Percentiles rank a stretch among this genome's conserved stretches.
These are phyloP conservation scores for Lactifluus piperatus DNA, from an alignment of 768 basidiomycete species.

Conservation along the genomic window DNA sequence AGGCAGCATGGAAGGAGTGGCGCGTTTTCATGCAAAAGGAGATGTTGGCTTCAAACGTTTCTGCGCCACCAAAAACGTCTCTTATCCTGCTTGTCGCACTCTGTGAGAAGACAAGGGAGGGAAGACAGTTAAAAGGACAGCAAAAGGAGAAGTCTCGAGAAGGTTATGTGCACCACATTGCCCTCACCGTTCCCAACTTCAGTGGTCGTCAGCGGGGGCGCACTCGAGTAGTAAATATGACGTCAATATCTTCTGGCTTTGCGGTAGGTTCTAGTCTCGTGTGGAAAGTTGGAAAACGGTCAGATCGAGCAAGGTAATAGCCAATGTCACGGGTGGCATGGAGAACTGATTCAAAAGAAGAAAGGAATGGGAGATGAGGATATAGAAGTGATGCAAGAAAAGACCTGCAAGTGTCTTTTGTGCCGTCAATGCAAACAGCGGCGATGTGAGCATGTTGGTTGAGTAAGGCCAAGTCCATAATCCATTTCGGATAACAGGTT, in stretches of 20 bases:
- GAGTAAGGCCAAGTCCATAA: constrained; percentile 25
- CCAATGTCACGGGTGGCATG: constrained; percentile 61
- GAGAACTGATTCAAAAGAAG: constrained; percentile 57
- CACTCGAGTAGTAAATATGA: constrained; percentile 73
- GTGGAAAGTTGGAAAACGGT: constrained; percentile 64
- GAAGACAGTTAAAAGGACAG: constrained; percentile 11
- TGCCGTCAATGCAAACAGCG: constrained; percentile 76
- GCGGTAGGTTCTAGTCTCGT: constrained; percentile 55
- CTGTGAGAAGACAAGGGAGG: constrained; percentile 30
- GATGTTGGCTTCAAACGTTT: constrained; percentile 74
- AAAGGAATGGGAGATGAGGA: constrained; percentile 41
- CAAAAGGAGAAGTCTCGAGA: neutral
- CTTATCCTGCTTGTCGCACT: constrained; percentile 72
- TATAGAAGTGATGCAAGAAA: constrained; percentile 74
- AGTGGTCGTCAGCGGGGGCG: constrained; percentile 69
- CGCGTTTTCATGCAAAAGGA: constrained; percentile 84
- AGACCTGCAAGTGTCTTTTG: constrained; percentile 58
- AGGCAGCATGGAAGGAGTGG: constrained; percentile 66
- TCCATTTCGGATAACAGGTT: neutral
- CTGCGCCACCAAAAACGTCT: constrained; percentile 89
- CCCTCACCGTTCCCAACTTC: constrained; percentile 93
- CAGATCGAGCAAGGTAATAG: constrained; percentile 57
- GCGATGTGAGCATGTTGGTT: constrained; percentile 59
- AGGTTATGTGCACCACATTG: constrained; percentile 60
- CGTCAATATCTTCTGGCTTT: constrained; percentile 56